Percentiles rank a stretch among this genome's conserved stretches.
These are phyloP conservation scores for Paraconiothyrium sp. DNA, from an alignment of 2,329 filamentous ascomycete genomes.

Conservation along the genomic window DNA sequence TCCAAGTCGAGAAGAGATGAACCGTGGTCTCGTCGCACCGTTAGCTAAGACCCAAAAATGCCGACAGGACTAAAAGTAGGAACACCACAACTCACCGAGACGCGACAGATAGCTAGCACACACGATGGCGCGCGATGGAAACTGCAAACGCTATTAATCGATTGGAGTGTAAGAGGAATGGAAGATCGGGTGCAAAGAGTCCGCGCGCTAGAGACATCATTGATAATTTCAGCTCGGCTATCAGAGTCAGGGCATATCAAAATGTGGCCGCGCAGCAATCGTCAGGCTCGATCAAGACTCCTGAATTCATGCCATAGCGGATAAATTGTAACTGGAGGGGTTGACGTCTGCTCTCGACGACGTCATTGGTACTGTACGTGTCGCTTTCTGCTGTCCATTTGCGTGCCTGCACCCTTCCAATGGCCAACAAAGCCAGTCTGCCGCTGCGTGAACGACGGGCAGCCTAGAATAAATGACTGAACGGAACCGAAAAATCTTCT, in stretches of 20 bases:
- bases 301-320: neutral
- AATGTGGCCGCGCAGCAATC: constrained; percentile 27
- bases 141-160: constrained; percentile 32
- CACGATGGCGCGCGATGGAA: constrained; percentile 20
- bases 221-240: constrained; percentile 50
- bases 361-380: neutral
- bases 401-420: neutral
- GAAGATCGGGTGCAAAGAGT: constrained; percentile 38
- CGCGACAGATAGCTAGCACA: constrained; percentile 17
- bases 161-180: constrained; percentile 37
- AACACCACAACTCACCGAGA: constrained; percentile 28
- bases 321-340: neutral
- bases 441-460: neutral
- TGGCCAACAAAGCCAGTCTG: neutral
- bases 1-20: constrained; percentile 44
- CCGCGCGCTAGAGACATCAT: constrained; percentile 41
- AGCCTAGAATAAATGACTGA: neutral
- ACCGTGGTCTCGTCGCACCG: constrained; percentile 46
- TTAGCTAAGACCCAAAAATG: constrained; percentile 34
- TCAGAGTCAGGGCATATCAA: constrained; percentile 38
- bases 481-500: neutral
- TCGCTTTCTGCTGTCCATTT: neutral
- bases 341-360: neutral
- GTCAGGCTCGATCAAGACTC: constrained; percentile 2
- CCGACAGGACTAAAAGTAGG: constrained; percentile 20